A percentile compares a stretch with the other conserved stretches of the same genome.
These are phyloP conservation scores for Aciculosporium take DNA, from an alignment of 2,329 filamentous ascomycete genomes.

Conservation along the genomic window DNA sequence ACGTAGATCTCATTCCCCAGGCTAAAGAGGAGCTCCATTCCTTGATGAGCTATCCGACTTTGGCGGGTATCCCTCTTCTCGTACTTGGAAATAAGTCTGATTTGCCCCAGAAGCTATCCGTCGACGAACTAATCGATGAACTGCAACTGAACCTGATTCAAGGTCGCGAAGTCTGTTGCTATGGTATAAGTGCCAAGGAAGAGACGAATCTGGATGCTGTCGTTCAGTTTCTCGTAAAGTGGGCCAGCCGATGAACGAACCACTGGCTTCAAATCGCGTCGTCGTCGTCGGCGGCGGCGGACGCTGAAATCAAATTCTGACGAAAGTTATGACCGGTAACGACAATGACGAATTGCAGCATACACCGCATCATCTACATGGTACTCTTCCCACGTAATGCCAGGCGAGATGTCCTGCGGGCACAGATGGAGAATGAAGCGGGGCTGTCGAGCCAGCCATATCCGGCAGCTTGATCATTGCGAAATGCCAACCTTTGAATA, in stretches of 20 bases:
- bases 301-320: not conserved
- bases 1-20: conserved; percentile 62
- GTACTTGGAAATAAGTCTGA: conserved; percentile 97
- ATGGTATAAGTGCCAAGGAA: conserved; percentile 96
- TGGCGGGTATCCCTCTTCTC: conserved; percentile 81
- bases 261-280: not conserved
- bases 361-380: not conserved
- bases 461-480: not conserved
- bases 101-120: conserved; percentile 74
- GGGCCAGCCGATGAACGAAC: conserved; percentile 52
- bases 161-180: conserved; percentile 91
- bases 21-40: conserved; percentile 88
- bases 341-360: conserved; percentile 3
- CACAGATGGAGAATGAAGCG: not conserved
- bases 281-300: conserved; percentile 2
- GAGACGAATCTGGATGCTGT: conserved; percentile 98
- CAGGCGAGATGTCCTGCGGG: not conserved
- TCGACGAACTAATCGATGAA: conserved; percentile 89
- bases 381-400: not conserved
- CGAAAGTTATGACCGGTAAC: conserved; percentile 8
- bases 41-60: conserved; percentile 67
- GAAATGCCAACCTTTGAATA: not conserved
- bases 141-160: conserved; percentile 81
- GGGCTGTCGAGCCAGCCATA: not conserved
- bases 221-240: conserved; percentile 88